These are phyloP conservation scores for Beauveria sp. DNA, from an alignment of 2,329 filamentous ascomycete species.

Conservation along the genomic window DNA sequence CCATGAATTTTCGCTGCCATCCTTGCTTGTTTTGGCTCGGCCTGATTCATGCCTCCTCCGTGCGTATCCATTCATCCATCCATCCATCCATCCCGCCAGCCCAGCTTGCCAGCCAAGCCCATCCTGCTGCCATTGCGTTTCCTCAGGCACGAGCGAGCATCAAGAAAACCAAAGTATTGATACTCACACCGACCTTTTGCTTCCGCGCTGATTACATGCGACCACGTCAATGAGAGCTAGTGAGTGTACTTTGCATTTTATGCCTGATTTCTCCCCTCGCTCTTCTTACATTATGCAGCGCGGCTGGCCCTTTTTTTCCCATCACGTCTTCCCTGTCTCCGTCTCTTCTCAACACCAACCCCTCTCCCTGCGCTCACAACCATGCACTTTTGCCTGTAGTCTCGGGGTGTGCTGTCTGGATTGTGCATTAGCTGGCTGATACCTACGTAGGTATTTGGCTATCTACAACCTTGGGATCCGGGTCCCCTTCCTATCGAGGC, in stretches of 20 bases:
- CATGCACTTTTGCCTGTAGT: not conserved
- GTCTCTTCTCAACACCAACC: no score
- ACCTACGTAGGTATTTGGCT: not conserved
- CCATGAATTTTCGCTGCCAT: not conserved
- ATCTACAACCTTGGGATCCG: not conserved
- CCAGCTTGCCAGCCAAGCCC: not conserved
- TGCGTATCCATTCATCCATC: not conserved
- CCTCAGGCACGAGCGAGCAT: not conserved
- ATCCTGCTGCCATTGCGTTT: not conserved
- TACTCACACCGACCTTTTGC: constrained; percentile 8
- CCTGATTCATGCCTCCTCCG: constrained; percentile 2
- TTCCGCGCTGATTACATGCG: not conserved
- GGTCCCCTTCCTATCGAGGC: not conserved
- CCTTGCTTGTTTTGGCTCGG: not conserved
- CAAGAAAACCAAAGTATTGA: not conserved
- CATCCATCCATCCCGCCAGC: constrained; percentile 3
- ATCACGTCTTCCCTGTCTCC: not conserved
- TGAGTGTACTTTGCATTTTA: not conserved
- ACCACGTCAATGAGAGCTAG: no score
- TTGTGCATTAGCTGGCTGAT: constrained; percentile 1
- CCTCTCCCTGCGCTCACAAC: not conserved
- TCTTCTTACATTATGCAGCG: not conserved
- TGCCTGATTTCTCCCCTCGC: not conserved
- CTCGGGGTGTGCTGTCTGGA: not conserved
- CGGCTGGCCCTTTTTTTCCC: not conserved